phyloP scores from a whole-genome alignment of 2,329 filamentous ascomycete genomes.

The Aschersonia sp. region DNA sequence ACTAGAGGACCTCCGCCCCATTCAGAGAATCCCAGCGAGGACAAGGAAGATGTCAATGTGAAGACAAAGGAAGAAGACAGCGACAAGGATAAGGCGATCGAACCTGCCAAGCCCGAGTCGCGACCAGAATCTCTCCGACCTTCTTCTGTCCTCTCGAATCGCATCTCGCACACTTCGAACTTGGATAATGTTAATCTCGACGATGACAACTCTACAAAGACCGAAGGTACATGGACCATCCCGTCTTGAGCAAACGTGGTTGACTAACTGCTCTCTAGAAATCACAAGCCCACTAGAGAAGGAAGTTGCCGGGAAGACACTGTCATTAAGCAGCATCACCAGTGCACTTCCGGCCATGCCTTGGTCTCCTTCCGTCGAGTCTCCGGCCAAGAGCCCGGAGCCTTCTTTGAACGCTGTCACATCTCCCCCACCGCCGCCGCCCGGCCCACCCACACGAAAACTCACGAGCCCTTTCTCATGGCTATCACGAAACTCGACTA shows the following conservation, averaged over 20 bases:
- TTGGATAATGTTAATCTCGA: conserved; percentile 53
- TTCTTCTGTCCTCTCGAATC: conserved; percentile 25
- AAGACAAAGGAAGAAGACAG: conserved; percentile 4
- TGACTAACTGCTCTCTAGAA: conserved; percentile 10
- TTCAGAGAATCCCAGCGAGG: neutral
- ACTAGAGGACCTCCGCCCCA: conserved; percentile 10
- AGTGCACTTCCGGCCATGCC: conserved; percentile 58
- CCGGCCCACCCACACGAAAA: conserved; percentile 42
- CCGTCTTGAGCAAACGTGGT: neutral
- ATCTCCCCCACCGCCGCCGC: conserved; percentile 15
- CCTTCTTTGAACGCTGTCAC: conserved; percentile 17
- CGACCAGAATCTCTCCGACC: conserved; percentile 12
- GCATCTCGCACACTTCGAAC: conserved; percentile 30
- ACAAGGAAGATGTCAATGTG: no score
- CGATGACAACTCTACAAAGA: conserved; percentile 31
- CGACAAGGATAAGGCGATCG: conserved; percentile 4
- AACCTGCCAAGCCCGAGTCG: conserved; percentile 8
- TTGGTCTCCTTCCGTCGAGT: conserved; percentile 47
- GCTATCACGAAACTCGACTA: conserved; percentile 55
- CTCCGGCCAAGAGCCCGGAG: conserved; percentile 29
- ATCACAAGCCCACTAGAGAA: conserved; percentile 18
- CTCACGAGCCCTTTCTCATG: conserved; percentile 80
- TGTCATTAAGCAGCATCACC: conserved; percentile 56
- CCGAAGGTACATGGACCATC: conserved; percentile 15
- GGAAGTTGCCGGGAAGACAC: conserved; percentile 34